Conservation (phyloP, 1,284 basidiomycete species). For the Sanghuangporus baumii region DNA sequence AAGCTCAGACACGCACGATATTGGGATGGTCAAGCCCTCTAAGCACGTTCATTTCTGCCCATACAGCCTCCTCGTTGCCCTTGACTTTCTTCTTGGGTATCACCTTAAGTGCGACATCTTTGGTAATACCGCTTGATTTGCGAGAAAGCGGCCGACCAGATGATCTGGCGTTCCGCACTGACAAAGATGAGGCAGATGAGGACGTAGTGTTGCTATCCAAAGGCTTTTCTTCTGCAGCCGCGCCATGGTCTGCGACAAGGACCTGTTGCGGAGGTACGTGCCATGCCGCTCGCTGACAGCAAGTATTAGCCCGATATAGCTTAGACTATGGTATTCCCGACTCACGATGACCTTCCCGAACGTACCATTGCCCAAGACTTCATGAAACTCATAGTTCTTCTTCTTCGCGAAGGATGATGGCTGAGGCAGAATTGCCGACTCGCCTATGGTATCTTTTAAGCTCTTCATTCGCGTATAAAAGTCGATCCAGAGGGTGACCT, state of each 20-base stretch:
- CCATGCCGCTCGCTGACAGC: constrained; percentile 61
- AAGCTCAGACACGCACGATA: constrained; percentile 53
- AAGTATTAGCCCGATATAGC: background rate
- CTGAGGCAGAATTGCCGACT: constrained; percentile 58
- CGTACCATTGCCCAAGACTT: constrained; percentile 72
- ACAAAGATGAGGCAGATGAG: constrained; percentile 1
- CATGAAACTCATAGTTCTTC: constrained; percentile 69
- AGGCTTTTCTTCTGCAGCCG: constrained; percentile 26
- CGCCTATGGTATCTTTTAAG: constrained; percentile 35
- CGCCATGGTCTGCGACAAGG: constrained; percentile 51
- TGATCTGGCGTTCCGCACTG: constrained; percentile 18
- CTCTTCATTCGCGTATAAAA: background rate
- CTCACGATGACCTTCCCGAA: constrained; percentile 85
- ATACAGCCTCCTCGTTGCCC: constrained; percentile 79
- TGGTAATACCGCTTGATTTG: constrained; percentile 31
- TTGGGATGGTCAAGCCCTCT: constrained; percentile 84
- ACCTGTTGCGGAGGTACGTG: constrained; percentile 58
- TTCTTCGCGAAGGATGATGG: constrained; percentile 83
- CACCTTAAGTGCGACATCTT: constrained; percentile 83
- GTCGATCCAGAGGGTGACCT: too few relatives aligned
- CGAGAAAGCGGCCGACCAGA: background rate
- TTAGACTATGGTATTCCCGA: constrained; percentile 16
- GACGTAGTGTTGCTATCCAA: background rate
- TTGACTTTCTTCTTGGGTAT: constrained; percentile 91
- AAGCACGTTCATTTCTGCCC: constrained; percentile 88